Evolutionary conservation across 2,329 filamentous ascomycete genomes (phyloP), one percentile per base, ranked within the genome.

Genomic region (Sordariomycetes sp.): DNA sequence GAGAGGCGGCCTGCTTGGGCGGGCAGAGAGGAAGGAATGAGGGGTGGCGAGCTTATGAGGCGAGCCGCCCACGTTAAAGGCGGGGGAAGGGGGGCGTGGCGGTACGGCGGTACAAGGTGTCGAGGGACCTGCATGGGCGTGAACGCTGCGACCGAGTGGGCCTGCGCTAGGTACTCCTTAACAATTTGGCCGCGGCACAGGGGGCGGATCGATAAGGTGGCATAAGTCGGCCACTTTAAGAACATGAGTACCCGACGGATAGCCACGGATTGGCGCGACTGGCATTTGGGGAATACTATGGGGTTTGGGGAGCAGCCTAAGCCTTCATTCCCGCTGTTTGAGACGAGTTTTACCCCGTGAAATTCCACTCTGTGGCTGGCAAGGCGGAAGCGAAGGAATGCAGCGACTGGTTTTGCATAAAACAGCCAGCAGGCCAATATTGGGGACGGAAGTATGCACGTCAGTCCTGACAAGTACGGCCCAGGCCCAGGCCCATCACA

Each of bases 31-130:
- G 50, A 35, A 34, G 50, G 55, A 48, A 12, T 46, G 43, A 51
- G 43, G 55, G 55, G 55, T 57, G 55, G 55, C 55, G 55, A 57
- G 55, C 43, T 37, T 50, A 46, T 57, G 40, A 37, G 43, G 18
- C 18, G 54, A 16, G 40, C 22, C 48, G 43, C 22, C 48, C 35
- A 46, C 37, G 43, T 43, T 14, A 50, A 50, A 50, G 46, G 46
- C 46, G 46, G 46, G 50, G 43, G 40, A 56, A 56, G 46, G 48
- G 43, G 28, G 28, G 8, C n/a, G n/a, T n/a, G n/a, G n/a, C n/a
- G 55, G 55, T 50, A 57, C 34, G 12, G 16, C 24, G 43, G 48
- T 50, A 28, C 55, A 57, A 57, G 35, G 43, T 46, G 35, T 40
- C 32, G 53, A 43, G 46, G 54, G 54, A 56, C 24, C 53, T 34